A percentile compares a stretch with the other conserved stretches of the same genome.
phyloP scores from a whole-genome alignment of 2,329 filamentous ascomycete species.

The Colletotrichum abscissum region DNA sequence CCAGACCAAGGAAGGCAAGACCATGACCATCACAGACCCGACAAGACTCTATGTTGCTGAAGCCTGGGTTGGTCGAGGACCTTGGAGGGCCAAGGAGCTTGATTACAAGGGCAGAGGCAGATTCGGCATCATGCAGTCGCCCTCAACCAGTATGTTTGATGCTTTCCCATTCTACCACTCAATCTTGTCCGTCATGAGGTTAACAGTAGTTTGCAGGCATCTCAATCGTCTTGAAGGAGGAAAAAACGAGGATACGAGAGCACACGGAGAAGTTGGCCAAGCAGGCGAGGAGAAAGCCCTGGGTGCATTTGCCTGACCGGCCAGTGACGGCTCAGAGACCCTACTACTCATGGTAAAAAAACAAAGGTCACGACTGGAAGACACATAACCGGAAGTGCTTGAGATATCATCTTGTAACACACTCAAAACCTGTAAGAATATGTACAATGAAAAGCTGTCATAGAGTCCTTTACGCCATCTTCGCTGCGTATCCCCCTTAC shows the following conservation, averaged over 20 bases:
- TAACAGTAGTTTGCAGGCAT: constrained; percentile 65
- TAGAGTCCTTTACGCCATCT: constrained; percentile 19
- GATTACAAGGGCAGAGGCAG: constrained; percentile 83
- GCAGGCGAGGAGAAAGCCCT: constrained; percentile 79
- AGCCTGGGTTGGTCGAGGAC: constrained; percentile 89
- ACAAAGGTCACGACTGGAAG: background rate
- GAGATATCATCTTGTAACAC: background rate
- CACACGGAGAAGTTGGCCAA: constrained; percentile 82
- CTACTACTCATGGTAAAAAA: constrained; percentile 86
- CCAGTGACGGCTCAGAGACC: constrained; percentile 86
- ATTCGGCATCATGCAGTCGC: constrained; percentile 75
- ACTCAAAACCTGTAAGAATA: constrained; percentile 31
- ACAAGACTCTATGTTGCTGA: constrained; percentile 91
- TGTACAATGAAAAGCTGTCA: constrained; percentile 29
- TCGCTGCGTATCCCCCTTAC: background rate
- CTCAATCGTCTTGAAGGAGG: constrained; percentile 88
- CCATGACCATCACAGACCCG: constrained; percentile 76
- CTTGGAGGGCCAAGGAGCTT: constrained; percentile 64
- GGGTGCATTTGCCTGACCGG: constrained; percentile 89
- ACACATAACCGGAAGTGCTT: background rate
- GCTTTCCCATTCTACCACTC: background rate
- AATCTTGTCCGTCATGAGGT: background rate
- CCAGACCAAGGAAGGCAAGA: constrained; percentile 79
- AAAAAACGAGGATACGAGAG: constrained; percentile 86
- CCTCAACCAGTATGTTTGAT: constrained; percentile 76